Evolutionary conservation across 306 rosid genomes (phyloP), one percentile per base, ranked within the genome.

Genomic region (Dalbergia cultrata): DNA sequence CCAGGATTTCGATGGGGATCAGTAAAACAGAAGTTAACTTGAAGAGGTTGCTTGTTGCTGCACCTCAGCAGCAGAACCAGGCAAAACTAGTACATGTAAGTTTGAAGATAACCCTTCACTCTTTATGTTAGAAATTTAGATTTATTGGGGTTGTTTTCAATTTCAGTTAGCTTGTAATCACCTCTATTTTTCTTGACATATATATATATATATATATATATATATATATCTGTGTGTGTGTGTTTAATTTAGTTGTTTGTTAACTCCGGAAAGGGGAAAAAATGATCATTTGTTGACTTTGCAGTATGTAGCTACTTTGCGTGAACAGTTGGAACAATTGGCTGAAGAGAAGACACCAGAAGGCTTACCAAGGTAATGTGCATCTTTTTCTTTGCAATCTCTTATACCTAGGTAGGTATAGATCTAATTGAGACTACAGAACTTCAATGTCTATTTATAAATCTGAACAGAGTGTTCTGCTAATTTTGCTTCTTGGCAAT

Each of bases 41-140:
- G 81, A 89, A 77, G 89, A 89, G 99, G 85, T 87, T 95, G 83
- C 94, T 95, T 67, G 90, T 91, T 26, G 90, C 94, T 82, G 92
- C 98, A 17, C 96, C 97, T 83, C 94, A 89, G 71, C 98, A 95
- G 74, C 89, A 91, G 74, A 92, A 91, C 71, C 94, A 85, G 79
- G 93, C 93, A 75, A 93, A 95, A 76, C 99, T 95, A 67, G 84
- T 86, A 31, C 99, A 95, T 85, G 97, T 94, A 85, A 54, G 91
- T 85, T 76, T 62, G 77, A 47, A 47, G 49, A 77, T 69, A 50
- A 69, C 56, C n/a, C 18, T 43, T 52, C 26, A 61, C 39, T 16
- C 47, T 53, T 64, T 49, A 63, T 21, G 26, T 74, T 68, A 41
- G 21, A 70, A 62, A 37, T 37, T 7, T 37, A 37, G 6, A 37